Conservation (phyloP, 2,329 filamentous ascomycete genomes). For the Dactylella cylindrospora region DNA sequence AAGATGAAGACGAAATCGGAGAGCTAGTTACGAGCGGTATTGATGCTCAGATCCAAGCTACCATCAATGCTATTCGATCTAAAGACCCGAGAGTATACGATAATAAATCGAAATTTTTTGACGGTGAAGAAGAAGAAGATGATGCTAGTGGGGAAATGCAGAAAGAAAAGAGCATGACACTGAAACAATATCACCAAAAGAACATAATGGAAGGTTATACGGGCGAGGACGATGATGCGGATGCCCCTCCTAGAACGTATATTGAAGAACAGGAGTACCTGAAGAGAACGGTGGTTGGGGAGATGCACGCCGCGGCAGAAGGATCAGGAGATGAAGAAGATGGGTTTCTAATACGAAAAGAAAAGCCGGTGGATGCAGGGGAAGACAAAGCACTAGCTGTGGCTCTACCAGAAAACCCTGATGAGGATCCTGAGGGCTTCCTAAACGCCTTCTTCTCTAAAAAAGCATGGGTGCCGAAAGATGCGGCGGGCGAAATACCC, state of each 20-base stretch:
- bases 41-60: conserved; percentile 83
- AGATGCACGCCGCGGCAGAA: conserved; percentile 69
- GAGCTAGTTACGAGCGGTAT: conserved; percentile 81
- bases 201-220: conserved; percentile 75
- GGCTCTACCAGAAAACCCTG: conserved; percentile 59
- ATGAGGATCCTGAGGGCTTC: conserved; percentile 87
- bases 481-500: conserved; percentile 51
- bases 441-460: conserved; percentile 95
- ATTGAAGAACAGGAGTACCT: conserved; percentile 83
- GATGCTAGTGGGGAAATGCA: conserved; percentile 51
- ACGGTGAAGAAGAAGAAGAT: conserved; percentile 58
- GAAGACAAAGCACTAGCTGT: conserved; percentile 49
- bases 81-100: conserved; percentile 94
- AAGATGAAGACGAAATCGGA: conserved; percentile 86
- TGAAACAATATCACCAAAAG: conserved; percentile 88
- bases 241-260: conserved; percentile 69
- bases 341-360: conserved; percentile 74
- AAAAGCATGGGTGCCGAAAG: conserved; percentile 79
- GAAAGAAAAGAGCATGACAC: conserved; percentile 79
- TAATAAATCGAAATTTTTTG: conserved; percentile 74
- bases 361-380: conserved; percentile 53
- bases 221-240: conserved; percentile 61
- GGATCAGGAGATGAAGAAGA: conserved; percentile 55
- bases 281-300: conserved; percentile 73
- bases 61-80: conserved; percentile 79